Percentiles rank a stretch among this genome's conserved stretches.
Conservation (phyloP, 202 grass and related monocot genomes). For the Panicum virgatum region DNA sequence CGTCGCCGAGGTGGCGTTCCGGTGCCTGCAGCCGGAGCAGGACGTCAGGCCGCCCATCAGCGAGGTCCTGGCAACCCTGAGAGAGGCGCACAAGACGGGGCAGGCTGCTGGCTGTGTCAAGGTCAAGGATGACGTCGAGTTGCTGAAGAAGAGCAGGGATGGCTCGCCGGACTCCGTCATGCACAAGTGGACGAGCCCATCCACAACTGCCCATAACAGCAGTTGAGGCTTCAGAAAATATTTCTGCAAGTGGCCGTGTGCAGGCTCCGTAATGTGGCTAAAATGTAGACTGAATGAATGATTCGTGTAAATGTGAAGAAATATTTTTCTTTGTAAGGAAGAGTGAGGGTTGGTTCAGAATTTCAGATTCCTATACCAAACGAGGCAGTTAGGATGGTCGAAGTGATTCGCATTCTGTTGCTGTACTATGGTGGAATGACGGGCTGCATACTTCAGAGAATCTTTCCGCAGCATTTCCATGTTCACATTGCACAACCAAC, state of each 20-base stretch:
- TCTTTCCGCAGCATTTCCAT: neutral
- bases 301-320: neutral
- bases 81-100: constrained; percentile 12
- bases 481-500: neutral
- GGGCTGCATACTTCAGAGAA: neutral
- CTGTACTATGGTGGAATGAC: neutral
- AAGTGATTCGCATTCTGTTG: neutral
- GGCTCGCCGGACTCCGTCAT: constrained; percentile 49
- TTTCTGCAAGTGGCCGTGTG: neutral
- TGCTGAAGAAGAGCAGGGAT: constrained; percentile 33
- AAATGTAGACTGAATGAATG: neutral
- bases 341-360: neutral
- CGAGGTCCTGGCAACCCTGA: constrained; percentile 42
- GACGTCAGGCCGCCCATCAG: constrained; percentile 57
- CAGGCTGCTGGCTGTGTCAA: neutral
- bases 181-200: constrained; percentile 45
- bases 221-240: neutral
- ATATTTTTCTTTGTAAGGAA: neutral
- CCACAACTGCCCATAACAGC: constrained; percentile 38
- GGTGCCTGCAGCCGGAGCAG: constrained; percentile 62
- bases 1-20: constrained; percentile 59
- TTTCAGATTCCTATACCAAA: neutral
- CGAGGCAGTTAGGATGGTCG: neutral
- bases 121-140: neutral
- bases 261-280: neutral